Percentiles rank a stretch among this genome's conserved stretches.
Conservation (phyloP, 208 protist genomes). For the Crithidia thermophila region DNA sequence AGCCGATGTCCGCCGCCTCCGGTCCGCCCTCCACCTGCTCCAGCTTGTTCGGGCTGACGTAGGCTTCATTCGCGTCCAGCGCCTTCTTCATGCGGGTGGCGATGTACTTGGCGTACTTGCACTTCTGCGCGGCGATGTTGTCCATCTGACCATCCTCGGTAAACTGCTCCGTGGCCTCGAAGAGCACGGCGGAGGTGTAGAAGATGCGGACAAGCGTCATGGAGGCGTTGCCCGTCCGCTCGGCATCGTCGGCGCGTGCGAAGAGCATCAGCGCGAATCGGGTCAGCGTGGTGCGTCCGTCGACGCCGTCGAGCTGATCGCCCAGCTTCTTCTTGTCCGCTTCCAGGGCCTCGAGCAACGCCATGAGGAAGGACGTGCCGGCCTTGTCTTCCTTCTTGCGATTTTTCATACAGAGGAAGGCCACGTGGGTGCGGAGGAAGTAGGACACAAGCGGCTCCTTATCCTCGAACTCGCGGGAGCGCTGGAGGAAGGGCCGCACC, state of each 20-base stretch:
- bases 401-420: conserved; percentile 54
- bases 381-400: conserved; percentile 52
- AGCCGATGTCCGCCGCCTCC: background rate
- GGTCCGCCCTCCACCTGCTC: conserved; percentile 20
- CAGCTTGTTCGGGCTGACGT: conserved; percentile 58
- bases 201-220: conserved; percentile 70
- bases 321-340: conserved; percentile 46
- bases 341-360: conserved; percentile 55
- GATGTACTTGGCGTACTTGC: conserved; percentile 83
- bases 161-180: conserved; percentile 86
- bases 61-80: conserved; percentile 48
- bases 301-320: conserved; percentile 33
- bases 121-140: conserved; percentile 63
- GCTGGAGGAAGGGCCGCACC: conserved; percentile 69
- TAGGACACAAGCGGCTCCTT: conserved; percentile 69
- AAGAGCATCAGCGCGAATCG: conserved; percentile 75
- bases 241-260: conserved; percentile 73
- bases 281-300: conserved; percentile 70
- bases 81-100: conserved; percentile 76
- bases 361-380: conserved; percentile 54
- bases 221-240: conserved; percentile 52
- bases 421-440: conserved; percentile 73
- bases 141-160: conserved; percentile 65
- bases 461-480: conserved; percentile 68
- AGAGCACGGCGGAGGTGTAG: conserved; percentile 65